These are phyloP conservation scores for Tulasnella sp. DNA, from an alignment of 768 basidiomycete genomes.

Conservation along the genomic window DNA sequence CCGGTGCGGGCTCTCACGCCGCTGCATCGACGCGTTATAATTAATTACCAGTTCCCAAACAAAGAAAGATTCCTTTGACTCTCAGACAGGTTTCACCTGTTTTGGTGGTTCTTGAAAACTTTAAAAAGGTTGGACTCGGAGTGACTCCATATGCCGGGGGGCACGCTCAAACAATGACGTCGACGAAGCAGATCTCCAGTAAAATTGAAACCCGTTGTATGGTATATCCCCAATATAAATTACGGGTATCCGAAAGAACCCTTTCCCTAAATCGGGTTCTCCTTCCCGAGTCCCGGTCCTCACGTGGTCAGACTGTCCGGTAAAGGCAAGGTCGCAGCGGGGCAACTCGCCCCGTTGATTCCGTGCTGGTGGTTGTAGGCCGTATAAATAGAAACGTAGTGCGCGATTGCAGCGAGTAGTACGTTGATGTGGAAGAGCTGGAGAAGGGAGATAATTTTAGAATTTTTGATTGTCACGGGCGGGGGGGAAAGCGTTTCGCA, in stretches of 20 bases:
- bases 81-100: not conserved
- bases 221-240: not conserved
- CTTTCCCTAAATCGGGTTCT: not conserved
- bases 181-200: no score
- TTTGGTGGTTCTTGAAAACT: not conserved
- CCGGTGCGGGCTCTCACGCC: not conserved
- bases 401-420: constrained; percentile 58
- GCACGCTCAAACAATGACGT: no score
- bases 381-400: constrained; percentile 51
- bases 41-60: no score
- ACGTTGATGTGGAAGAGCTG: constrained; percentile 86
- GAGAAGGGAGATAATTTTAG: not conserved
- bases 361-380: constrained; percentile 53
- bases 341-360: not conserved
- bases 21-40: not conserved
- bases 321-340: not conserved
- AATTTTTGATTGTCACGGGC: no score
- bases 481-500: no score
- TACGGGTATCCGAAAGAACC: not conserved
- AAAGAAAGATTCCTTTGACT: not conserved
- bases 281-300: not conserved
- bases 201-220: not conserved
- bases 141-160: no score
- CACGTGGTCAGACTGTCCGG: not conserved
- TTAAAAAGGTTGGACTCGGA: no score